Conservation (phyloP, 805 yeast genomes). For the Maudiozyma turicensis region DNA sequence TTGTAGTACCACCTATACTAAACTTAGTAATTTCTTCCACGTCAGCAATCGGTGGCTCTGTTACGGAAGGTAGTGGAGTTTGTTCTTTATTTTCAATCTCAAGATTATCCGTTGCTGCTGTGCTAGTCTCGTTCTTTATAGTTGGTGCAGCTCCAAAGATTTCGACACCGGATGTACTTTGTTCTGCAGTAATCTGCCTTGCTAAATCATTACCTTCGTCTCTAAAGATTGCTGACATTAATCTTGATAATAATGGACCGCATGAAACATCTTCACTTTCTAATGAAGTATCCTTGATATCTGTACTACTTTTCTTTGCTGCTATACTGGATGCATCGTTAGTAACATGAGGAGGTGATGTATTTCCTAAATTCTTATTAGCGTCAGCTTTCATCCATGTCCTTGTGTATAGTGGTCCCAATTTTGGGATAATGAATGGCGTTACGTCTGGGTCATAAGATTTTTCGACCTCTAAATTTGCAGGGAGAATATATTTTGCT, state of each 20-base stretch:
- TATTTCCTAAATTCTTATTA: slow-evolving; percentile 32
- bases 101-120: slow-evolving; percentile 10
- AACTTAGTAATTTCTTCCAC: slow-evolving; percentile 6
- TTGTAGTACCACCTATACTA: slow-evolving; percentile 17
- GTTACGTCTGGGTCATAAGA: slow-evolving; percentile 56
- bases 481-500: slow-evolving; percentile 50
- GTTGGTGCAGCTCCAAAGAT: not conserved
- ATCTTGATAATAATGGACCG: slow-evolving; percentile 83
- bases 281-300: slow-evolving; percentile 43
- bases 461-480: slow-evolving; percentile 28
- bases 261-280: slow-evolving; percentile 72
- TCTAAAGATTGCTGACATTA: slow-evolving; percentile 64
- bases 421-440: slow-evolving; percentile 74
- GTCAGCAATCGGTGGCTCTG: slow-evolving; percentile 16
- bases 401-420: slow-evolving; percentile 76
- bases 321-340: slow-evolving; percentile 33
- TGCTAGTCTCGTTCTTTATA: slow-evolving; percentile 16
- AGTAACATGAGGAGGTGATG: slow-evolving; percentile 37
- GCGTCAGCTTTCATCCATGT: slow-evolving; percentile 81
- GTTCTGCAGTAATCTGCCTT: slow-evolving; percentile 2
- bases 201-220: slow-evolving; percentile 15
- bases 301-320: slow-evolving; percentile 54
- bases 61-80: slow-evolving; percentile 11
- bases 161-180: not conserved
- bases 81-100: slow-evolving; percentile 10